Base-by-base conservation (phyloP, 257 asterid species). In the Nicotiana obtusifolia region DNA sequence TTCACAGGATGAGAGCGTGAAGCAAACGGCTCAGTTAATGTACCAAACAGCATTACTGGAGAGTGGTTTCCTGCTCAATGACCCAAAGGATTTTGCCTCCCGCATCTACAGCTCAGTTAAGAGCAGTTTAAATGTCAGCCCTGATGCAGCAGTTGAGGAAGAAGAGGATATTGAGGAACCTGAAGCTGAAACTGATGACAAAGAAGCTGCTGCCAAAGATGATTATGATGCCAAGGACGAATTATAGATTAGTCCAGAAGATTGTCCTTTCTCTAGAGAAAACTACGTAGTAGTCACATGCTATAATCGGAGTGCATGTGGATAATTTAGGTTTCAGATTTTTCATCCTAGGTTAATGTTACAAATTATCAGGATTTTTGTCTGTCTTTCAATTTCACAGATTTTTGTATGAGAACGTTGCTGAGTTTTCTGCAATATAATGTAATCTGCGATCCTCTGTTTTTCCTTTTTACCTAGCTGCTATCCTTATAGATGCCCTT, bases 41-140 rank as follows among this genome's bases (percentile, higher is more conserved):
- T 94, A 93, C 87, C 97, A 94, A 82, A 94, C 98, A 2, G 97
- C 98, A 19, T 87, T 94, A 49, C 87, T 94, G 97, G 97, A 94
- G 90, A 94, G 98, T 82, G 98, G 98, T 16, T 94, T 94, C 20
- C 2, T 82, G 1, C 91, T 92, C n/a, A 86, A 24, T n/a, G 97
- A 94, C 64, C 97, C 97, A 0, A 93, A 93, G 90, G 97, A 93
- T 65, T 94, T 94, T 73, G 98, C 98, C 53, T 76, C 93, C 20
- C 77, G 85, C 53, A 90, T 94, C 84, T 94, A 94, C 82, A 84
- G 90, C 85, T 89, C 97, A 0, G 97, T 94, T 56, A 94, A 91
- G 80, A 88, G 83, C 85, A 86, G 98, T 84, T 87, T 94, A 28
- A 88, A 86, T 47, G 92, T 94, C 84, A 91, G 91, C 61, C 94